These are phyloP conservation scores for Cordyceps farinosa DNA, from an alignment of 2,329 filamentous ascomycete genomes.

Conservation along the genomic window DNA sequence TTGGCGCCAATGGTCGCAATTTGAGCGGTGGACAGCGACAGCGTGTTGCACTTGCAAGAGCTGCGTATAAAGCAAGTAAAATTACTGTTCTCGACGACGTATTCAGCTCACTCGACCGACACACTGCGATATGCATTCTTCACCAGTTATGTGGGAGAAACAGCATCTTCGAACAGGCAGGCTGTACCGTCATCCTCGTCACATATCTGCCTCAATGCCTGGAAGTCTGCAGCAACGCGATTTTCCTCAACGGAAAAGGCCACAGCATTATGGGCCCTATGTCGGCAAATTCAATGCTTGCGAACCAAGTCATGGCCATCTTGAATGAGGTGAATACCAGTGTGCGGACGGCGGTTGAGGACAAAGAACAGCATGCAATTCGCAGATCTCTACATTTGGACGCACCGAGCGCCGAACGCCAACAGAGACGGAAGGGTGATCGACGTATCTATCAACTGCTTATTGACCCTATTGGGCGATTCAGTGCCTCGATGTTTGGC, in stretches of 20 bases:
- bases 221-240: not conserved
- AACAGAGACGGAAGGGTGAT: too few species aligned
- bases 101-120: not conserved
- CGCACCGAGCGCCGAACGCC: too few species aligned
- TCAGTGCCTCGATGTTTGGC: not conserved
- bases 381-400: too few species aligned
- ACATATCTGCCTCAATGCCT: not conserved
- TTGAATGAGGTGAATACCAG: too few species aligned
- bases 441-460: not conserved
- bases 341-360: too few species aligned
- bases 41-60: not conserved
- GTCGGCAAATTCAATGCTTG: too few species aligned
- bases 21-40: conserved; percentile 6
- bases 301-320: too few species aligned
- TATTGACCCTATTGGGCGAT: not conserved
- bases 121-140: not conserved
- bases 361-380: too few species aligned
- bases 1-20: not conserved
- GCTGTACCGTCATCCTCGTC: not conserved
- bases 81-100: not conserved
- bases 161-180: not conserved
- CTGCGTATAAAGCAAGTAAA: not conserved
- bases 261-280: too few species aligned
- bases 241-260: not conserved
- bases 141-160: not conserved